Percentiles rank a stretch among this genome's conserved stretches.
phyloP scores from a whole-genome alignment of 495 filamentous ascomycete genomes.

The Cladorrhinum samala region DNA sequence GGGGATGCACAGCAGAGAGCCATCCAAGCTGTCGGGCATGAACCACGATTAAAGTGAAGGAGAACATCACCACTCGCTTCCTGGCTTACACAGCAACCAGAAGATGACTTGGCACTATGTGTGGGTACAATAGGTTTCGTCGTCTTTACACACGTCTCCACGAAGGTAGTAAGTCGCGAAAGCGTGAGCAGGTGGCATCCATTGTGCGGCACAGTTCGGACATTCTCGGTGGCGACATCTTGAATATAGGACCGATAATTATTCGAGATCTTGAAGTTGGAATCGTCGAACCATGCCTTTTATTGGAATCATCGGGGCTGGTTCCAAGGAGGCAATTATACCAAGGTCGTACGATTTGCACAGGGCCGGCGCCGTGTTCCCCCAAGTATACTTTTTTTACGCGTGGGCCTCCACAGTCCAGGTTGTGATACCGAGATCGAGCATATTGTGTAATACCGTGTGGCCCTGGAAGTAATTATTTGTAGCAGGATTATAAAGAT shows the following conservation, averaged over 20 bases:
- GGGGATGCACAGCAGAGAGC: too few relatives aligned
- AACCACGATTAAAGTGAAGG: too few relatives aligned
- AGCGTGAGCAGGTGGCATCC: not conserved
- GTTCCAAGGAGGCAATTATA: not conserved
- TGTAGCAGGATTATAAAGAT: too few relatives aligned
- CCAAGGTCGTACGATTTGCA: not conserved
- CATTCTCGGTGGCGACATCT: not conserved
- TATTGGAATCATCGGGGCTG: not conserved
- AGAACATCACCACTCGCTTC: too few relatives aligned
- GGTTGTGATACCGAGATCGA: not conserved
- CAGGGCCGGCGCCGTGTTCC: not conserved
- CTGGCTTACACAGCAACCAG: too few relatives aligned
- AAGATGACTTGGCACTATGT: too few relatives aligned
- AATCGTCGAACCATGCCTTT: not conserved
- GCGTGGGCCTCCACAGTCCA: not conserved
- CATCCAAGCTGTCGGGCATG: too few relatives aligned
- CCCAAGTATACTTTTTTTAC: not conserved
- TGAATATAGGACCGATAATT: not conserved
- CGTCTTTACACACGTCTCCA: not conserved
- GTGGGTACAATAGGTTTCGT: not conserved
- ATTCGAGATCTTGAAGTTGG: not conserved
- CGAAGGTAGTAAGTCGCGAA: not conserved
- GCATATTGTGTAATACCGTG: not conserved
- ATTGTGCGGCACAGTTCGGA: conserved; percentile 2
- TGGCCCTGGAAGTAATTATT: too few relatives aligned